Base-by-base conservation (phyloP, 179 eudicot genomes). In the Silene coronaria region DNA sequence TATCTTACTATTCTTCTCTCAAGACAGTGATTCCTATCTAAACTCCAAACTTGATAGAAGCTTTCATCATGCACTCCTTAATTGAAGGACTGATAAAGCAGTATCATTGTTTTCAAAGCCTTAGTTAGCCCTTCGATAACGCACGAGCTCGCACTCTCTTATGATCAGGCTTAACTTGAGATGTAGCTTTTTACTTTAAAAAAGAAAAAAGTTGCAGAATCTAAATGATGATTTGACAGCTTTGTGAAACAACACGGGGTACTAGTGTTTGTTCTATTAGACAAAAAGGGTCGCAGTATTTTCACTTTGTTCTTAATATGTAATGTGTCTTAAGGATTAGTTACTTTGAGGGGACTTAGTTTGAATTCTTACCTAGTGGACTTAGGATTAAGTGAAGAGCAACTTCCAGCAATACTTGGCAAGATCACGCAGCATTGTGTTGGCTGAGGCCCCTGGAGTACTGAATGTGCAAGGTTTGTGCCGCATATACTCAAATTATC, bases 401-500 rank as follows among this genome's bases (percentile, higher is more conserved):
- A 81, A 81, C 77, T 80, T 80, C 77, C 76, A 14, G 68, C 46
- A 45, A 59, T 60, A 28, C 42, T 74, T 48, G 58, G 77, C 73
- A 77, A 72, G 75, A 51, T 67, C 70, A 10, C 61, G 80, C 71
- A 72, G 64, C 65, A 42, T 70, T 21, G 51, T 30, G 75, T 78
- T 38, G 72, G 69, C 76, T 81, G 62, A 75, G 53, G 34, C 32
- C 46, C 57, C 61, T 67, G 66, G 75, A 67, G 17, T 45, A 60
- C 62, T 62, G 64, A 32, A 73, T 62, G 73, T 73, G 67, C 38
- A 42, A 81, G 80, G 83, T 81, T 81, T 73, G 83, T 77, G 57
- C 66, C 24, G 55, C 34, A 32, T 67, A 36, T 12, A 63, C 62
- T 76, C 70, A 38, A 61, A 71, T 64, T 22, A 64, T 71, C 65